Conservation (phyloP, 2,329 filamentous ascomycete genomes). For the Xylariaceae sp. region DNA sequence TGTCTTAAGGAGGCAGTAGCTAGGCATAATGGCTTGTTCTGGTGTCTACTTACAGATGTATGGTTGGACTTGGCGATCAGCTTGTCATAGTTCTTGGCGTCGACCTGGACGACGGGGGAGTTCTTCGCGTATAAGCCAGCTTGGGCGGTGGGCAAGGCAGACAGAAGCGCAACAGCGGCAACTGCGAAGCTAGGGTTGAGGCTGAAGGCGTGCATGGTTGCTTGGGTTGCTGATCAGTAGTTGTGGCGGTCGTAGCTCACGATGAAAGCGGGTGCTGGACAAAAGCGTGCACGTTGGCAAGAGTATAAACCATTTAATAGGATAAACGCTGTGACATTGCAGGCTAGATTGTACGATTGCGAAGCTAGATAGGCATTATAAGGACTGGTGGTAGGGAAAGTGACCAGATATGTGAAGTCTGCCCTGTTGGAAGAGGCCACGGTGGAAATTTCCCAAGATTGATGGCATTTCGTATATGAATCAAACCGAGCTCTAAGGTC, state of each 20-base stretch:
- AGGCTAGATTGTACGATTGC: not conserved
- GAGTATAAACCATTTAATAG: too few species aligned
- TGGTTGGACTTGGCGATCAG: slow-evolving; percentile 87
- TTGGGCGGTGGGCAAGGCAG: slow-evolving; percentile 59
- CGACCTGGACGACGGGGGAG: slow-evolving; percentile 81
- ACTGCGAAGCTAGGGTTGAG: slow-evolving; percentile 47
- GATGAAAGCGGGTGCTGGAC: too few species aligned
- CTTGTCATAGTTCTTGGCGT: slow-evolving; percentile 72
- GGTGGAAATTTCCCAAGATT: slow-evolving; percentile 38
- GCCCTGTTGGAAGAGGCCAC: slow-evolving; percentile 35
- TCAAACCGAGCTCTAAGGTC: not conserved
- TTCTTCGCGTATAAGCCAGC: slow-evolving; percentile 79
- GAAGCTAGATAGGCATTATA: slow-evolving; percentile 7
- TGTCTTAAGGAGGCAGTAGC: too few species aligned
- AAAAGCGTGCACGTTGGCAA: too few species aligned
- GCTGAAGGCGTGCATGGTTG: slow-evolving; percentile 45
- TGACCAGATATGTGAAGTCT: not conserved
- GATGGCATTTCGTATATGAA: not conserved
- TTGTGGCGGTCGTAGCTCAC: too few species aligned
- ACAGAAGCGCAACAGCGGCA: slow-evolving; percentile 58
- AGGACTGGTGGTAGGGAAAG: not conserved
- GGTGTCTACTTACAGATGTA: slow-evolving; percentile 62
- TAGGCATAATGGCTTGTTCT: too few species aligned
- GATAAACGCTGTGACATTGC: too few species aligned
- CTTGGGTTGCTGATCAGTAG: too few species aligned